Base-by-base conservation (phyloP, 1,139 yeast genomes). In the Eremothecium gossypii region DNA sequence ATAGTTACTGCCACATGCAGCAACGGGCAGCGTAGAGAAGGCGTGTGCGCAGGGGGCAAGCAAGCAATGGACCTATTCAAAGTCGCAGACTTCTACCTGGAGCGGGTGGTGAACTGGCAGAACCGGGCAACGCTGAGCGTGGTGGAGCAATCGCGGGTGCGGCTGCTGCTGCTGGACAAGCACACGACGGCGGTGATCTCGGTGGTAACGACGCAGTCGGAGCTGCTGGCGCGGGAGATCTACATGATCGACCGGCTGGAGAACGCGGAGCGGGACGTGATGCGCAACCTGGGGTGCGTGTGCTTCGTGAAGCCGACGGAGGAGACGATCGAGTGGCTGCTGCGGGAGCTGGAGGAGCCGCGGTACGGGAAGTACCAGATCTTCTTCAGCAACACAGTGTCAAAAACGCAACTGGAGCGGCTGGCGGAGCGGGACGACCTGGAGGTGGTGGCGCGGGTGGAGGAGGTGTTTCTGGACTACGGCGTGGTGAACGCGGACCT, bases 371-470 rank as follows among this genome's bases (percentile, higher is more conserved):
- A 70, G 30, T 91, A 91, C 61, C 81, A 80, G 53, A 61, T 91
- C 26, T 86, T 69, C 52, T 84, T 89, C 68, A 83, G 78, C 60
- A 87, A 87, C 60, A 68, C 78, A 20, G 72, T 87, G 29, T 70
- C 77, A 42, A 89, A 89, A 63, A 69, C 78, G 30, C 83, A 84
- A 49, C 63, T 91, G 50, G 99, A 93, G 59, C 71, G 83, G 43
- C 60, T 91, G 33, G 98, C 98, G 0, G 95, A 86, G 60, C 76
- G 85, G 2, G 99, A 91, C 61, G 93, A 85, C 57, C 71, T 78
- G 54, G 98, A 89, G 57, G 77, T 78, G 6, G 83, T 93, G 7
- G 66, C 73, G 4, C 76, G 74, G 48, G 87, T 91, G 2, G 76
- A 81, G 30, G 98, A 91, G 58, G 60, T 87, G 38, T 91, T 86